Evolutionary conservation across 2,329 filamentous ascomycete species (phyloP).

Genomic region (Epichloe festucae): DNA sequence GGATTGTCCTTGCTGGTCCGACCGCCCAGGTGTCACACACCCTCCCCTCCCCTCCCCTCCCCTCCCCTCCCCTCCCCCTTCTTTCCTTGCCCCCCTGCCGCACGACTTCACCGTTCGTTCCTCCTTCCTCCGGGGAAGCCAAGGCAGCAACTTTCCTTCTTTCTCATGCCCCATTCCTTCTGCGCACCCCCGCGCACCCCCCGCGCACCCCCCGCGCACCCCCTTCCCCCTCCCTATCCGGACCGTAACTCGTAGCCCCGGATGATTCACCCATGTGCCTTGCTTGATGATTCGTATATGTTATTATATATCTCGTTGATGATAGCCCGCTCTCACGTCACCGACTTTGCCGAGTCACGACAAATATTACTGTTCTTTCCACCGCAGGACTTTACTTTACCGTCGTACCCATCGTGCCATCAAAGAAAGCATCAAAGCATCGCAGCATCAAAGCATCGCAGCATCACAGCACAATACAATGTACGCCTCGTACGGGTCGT

Average conservation of each 20-base stretch:
- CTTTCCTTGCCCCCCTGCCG: background rate
- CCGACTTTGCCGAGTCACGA: background rate
- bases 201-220: too few relatives aligned
- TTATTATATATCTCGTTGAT: constrained; percentile 11
- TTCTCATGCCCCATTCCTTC: background rate
- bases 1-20: background rate
- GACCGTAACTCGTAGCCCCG: constrained; percentile 1
- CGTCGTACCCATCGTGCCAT: too few relatives aligned
- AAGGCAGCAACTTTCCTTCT: constrained; percentile 1
- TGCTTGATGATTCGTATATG: constrained; percentile 10
- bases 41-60: background rate
- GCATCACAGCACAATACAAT: constrained; percentile 15
- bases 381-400: too few relatives aligned
- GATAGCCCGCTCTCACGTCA: background rate
- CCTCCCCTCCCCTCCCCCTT: background rate
- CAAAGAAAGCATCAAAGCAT: background rate
- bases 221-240: background rate
- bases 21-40: background rate
- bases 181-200: background rate
- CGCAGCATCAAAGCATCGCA: background rate
- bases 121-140: background rate
- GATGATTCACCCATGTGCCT: constrained; percentile 13
- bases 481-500: constrained; percentile 38
- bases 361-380: background rate
- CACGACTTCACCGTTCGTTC: background rate